Conservation (phyloP, 495 filamentous ascomycete genomes). For the Trichoderma erinaceum region DNA sequence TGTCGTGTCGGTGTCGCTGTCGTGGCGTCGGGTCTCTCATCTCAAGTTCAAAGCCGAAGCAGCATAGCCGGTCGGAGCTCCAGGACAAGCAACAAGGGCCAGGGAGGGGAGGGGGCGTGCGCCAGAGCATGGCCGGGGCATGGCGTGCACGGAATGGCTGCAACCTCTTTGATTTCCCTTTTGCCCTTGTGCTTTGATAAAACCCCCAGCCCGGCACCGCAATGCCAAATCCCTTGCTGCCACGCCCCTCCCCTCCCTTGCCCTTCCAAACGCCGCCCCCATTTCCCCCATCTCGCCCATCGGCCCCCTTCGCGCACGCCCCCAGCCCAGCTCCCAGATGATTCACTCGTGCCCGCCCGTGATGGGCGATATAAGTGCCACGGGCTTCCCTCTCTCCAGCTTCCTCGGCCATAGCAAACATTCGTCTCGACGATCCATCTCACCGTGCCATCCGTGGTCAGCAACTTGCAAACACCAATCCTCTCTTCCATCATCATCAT, state of each 20-base stretch:
- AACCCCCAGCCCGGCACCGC: constrained; percentile 1
- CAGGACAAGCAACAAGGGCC: not conserved
- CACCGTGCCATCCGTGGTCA: not conserved
- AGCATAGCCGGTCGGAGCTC: not conserved
- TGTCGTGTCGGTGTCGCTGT: not conserved
- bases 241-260: not conserved
- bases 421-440: too few species aligned
- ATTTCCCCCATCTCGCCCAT: not conserved
- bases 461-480: not conserved
- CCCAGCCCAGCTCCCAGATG: not conserved
- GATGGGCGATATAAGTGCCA: constrained; percentile 9
- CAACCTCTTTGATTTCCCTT: constrained; percentile 5
- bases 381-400: not conserved
- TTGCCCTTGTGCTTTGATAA: not conserved
- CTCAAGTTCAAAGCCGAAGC: not conserved
- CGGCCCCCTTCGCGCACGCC: not conserved
- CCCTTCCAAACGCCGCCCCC: not conserved
- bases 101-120: not conserved
- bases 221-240: not conserved
- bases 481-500: not conserved
- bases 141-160: constrained; percentile 2
- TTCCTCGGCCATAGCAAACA: not conserved
- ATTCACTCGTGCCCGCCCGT: constrained; percentile 12
- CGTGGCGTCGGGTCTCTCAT: not conserved
- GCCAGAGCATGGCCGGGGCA: not conserved